phyloP scores from a whole-genome alignment of 148 eudicot species.

The Rhododendron griersonianum region DNA sequence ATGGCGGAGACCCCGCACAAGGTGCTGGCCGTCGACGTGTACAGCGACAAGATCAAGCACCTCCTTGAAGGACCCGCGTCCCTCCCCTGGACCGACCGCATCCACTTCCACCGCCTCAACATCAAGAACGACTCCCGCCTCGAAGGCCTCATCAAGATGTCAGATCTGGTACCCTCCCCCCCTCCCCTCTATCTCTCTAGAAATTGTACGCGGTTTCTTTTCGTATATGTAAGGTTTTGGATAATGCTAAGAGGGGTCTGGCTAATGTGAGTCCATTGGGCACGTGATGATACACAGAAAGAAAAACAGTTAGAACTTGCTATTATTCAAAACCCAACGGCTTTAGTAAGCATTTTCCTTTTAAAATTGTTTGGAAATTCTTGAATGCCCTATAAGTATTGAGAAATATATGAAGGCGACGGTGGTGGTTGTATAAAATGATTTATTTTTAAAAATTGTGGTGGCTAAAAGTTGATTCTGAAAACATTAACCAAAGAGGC shows the following conservation, averaged over 20 bases:
- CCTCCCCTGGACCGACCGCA: conserved; percentile 59
- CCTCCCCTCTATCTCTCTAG: neutral
- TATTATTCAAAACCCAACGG: too few relatives aligned
- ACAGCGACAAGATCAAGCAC: conserved; percentile 94
- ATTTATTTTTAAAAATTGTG: neutral
- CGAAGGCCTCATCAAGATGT: conserved; percentile 91
- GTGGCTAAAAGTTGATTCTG: neutral
- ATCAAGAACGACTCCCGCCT: conserved; percentile 94
- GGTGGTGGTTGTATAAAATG: neutral
- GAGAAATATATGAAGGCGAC: neutral
- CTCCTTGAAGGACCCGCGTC: conserved; percentile 58
- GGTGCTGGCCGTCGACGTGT: conserved; percentile 86
- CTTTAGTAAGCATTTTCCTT: too few relatives aligned
- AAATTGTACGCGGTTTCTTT: neutral
- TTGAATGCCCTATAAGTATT: neutral
- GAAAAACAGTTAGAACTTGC: too few relatives aligned
- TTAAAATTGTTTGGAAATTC: neutral
- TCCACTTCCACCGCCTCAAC: conserved; percentile 83
- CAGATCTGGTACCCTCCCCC: conserved; percentile 64
- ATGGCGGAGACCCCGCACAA: conserved; percentile 84
- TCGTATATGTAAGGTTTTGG: neutral
- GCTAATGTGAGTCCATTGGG: too few relatives aligned
- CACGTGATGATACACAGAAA: too few relatives aligned
- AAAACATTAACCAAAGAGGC: neutral
- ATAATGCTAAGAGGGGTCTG: neutral